A percentile compares a stretch with the other conserved stretches of the same genome.
These are phyloP conservation scores for Silene conica DNA, from an alignment of 148 eudicot genomes.

Conservation along the genomic window DNA sequence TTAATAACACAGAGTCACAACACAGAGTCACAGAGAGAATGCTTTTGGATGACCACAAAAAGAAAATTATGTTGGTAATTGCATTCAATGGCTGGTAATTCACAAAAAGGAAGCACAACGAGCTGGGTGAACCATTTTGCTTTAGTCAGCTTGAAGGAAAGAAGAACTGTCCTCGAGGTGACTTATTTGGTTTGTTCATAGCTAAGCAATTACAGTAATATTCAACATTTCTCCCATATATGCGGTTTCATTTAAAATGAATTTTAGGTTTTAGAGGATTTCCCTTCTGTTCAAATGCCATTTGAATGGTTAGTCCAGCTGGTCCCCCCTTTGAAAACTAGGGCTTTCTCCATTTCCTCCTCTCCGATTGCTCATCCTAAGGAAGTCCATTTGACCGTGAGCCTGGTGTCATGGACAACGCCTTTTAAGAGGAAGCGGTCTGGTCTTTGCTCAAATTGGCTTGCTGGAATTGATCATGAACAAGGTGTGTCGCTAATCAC, in stretches of 20 bases:
- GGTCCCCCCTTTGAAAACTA: slow-evolving; percentile 71
- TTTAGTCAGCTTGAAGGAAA: slow-evolving; percentile 62
- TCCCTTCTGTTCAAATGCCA: slow-evolving; percentile 91
- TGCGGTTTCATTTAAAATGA: neutral
- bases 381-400: slow-evolving; percentile 77
- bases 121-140: neutral
- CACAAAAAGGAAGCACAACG: too few relatives aligned
- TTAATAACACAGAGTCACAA: too few relatives aligned
- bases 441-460: slow-evolving; percentile 93
- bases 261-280: slow-evolving; percentile 75
- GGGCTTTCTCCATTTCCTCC: slow-evolving; percentile 89
- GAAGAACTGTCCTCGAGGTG: slow-evolving; percentile 91
- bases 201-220: neutral
- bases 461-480: slow-evolving; percentile 68
- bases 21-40: too few relatives aligned
- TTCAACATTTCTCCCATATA: slow-evolving; percentile 2
- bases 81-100: too few relatives aligned
- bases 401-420: slow-evolving; percentile 71
- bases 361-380: slow-evolving; percentile 73
- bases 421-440: slow-evolving; percentile 73
- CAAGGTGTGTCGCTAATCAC: slow-evolving; percentile 31
- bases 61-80: too few relatives aligned
- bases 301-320: slow-evolving; percentile 93
- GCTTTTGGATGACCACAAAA: too few relatives aligned
- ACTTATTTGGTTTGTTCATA: slow-evolving; percentile 13